Evolutionary conservation across 1,139 yeast genomes (phyloP).

Genomic region (Geotrichum macrosporum): DNA sequence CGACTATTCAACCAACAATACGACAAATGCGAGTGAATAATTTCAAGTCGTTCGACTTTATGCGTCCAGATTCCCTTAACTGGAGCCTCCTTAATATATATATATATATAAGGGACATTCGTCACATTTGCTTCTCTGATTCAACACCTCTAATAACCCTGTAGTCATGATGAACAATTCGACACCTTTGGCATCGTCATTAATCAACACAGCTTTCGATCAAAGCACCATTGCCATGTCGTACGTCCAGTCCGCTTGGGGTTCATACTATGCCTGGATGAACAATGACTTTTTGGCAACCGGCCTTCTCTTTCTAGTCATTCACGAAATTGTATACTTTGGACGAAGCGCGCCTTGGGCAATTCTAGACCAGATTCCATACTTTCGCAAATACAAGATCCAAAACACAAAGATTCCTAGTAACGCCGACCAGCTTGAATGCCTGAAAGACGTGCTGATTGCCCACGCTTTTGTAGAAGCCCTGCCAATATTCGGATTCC

Average conservation of each 20-base stretch:
- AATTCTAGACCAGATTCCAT: constrained; percentile 70
- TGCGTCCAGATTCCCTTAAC: neutral
- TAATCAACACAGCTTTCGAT: neutral
- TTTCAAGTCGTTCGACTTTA: neutral
- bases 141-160: too few species aligned
- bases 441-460: constrained; percentile 74
- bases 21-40: neutral
- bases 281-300: constrained; percentile 78
- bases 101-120: too few species aligned
- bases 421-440: constrained; percentile 82
- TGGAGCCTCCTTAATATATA: too few species aligned
- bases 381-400: constrained; percentile 70
- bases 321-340: constrained; percentile 79
- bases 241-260: constrained; percentile 65
- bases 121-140: too few species aligned
- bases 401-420: constrained; percentile 66
- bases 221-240: constrained; percentile 31
- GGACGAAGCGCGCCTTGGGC: constrained; percentile 84
- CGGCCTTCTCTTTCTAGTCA: constrained; percentile 65
- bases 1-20: neutral
- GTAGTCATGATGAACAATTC: constrained; percentile 9
- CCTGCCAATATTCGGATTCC: constrained; percentile 93
- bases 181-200: neutral
- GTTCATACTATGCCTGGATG: constrained; percentile 68
- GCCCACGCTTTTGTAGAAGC: constrained; percentile 91